Evolutionary conservation across 768 basidiomycete species (phyloP), one percentile per base, ranked within the genome.

Genomic region (Pleurotus tuber-regium): DNA sequence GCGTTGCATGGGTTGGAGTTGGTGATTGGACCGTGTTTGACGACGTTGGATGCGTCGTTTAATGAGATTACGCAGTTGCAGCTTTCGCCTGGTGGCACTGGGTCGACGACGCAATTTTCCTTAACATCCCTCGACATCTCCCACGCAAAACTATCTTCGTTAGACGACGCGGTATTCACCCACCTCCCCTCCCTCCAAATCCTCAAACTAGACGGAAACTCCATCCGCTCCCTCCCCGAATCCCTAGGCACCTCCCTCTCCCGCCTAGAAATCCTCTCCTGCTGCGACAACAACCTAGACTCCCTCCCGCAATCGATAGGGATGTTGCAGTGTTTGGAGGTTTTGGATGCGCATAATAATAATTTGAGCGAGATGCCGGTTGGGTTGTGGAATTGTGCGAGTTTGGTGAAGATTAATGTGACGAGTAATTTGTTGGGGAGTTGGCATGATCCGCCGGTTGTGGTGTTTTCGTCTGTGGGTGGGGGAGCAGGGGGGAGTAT

Each of bases 341-440:
- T 69, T 1, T 76, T 99, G 35, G 92, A 97, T 57, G 87, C 87
- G 2, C 95, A 98, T 63, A 94, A 91, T 63, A 99, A 98, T 71
- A 87, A 86, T 58, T 73, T 98, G 40, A 80, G 75, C 4, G 83
- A 85, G 58, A 70, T 98, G 0, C 92, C 95, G 0, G 69, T 70
- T 16, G 72, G 80, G 28, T 65, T 99, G 1, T 99, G 97, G 97
- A 79, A 84, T 31, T 98, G 95, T 66, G 74, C 81, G 0, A 80
- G 77, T 4, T 72, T 99, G 50, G 64, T 67, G 36, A 73, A 76
- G 35, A 78, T 98, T 62, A 98, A 98, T 61, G 80, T 87, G 33
- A 93, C 91, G 2, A 95, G 92, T 9, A 99, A 99, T 65, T 70
- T 92, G 21, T 70, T 98, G 48, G 78, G 78, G 25, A 72, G 72